These are phyloP conservation scores for Irpex lacteus DNA, from an alignment of 1,284 basidiomycete species.

Conservation along the genomic window DNA sequence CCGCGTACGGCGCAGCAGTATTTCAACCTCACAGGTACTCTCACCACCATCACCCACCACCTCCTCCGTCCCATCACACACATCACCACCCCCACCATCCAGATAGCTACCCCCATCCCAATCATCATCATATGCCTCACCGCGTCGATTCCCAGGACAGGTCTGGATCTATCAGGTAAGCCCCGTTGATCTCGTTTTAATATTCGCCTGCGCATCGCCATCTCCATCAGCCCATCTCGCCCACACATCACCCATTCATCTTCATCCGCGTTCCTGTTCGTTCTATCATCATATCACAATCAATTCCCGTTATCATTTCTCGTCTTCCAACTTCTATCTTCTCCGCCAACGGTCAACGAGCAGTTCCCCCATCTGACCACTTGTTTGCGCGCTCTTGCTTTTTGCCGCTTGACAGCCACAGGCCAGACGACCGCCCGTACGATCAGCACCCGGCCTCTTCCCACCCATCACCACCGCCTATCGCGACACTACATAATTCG, in stretches of 20 bases:
- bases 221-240: constrained; percentile 6
- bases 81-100: constrained; percentile 21
- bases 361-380: neutral
- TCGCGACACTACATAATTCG: constrained; percentile 55
- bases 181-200: neutral
- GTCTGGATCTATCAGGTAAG: constrained; percentile 20
- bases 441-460: constrained; percentile 35
- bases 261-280: neutral
- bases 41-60: neutral
- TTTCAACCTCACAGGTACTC: neutral
- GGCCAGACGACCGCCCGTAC: constrained; percentile 36
- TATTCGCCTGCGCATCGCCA: neutral
- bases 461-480: constrained; percentile 51
- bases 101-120: constrained; percentile 10
- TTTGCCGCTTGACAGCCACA: constrained; percentile 2
- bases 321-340: neutral
- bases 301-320: constrained; percentile 18
- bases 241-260: constrained; percentile 8
- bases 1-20: neutral
- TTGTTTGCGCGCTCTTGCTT: constrained; percentile 15
- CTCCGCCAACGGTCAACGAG: neutral
- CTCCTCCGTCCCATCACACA: constrained; percentile 8
- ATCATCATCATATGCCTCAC: constrained; percentile 38
- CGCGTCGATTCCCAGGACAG: constrained; percentile 42
- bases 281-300: constrained; percentile 8